These are phyloP conservation scores for Teunomyces atbi DNA, from an alignment of 805 yeast species.

Conservation along the genomic window DNA sequence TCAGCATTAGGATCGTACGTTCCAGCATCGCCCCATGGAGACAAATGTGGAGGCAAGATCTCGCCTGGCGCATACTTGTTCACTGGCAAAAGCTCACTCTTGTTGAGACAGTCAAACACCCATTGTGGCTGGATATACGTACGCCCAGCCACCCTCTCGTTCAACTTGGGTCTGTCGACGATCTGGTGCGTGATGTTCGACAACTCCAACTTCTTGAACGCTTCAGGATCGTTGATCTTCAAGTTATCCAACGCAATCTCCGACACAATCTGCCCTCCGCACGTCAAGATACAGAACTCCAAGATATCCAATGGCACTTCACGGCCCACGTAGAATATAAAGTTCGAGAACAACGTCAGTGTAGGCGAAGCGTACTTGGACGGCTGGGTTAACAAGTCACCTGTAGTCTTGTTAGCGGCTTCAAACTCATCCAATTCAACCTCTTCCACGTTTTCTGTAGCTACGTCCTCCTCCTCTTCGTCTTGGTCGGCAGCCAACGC, in stretches of 20 bases:
- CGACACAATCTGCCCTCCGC: slow-evolving; percentile 82
- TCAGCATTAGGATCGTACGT: slow-evolving; percentile 79
- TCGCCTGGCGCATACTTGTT: slow-evolving; percentile 91
- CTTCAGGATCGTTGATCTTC: slow-evolving; percentile 44
- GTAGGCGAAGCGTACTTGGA: slow-evolving; percentile 50
- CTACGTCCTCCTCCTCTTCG: slow-evolving; percentile 41
- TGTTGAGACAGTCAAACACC: slow-evolving; percentile 90
- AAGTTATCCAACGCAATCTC: slow-evolving; percentile 86
- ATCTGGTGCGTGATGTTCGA: slow-evolving; percentile 86
- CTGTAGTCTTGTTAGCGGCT: slow-evolving; percentile 56
- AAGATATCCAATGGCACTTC: slow-evolving; percentile 92
- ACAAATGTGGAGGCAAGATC: slow-evolving; percentile 90
- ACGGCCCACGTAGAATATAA: slow-evolving; percentile 86
- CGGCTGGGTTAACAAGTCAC: slow-evolving; percentile 75
- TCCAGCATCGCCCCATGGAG: slow-evolving; percentile 98
- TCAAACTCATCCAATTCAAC: slow-evolving; percentile 66
- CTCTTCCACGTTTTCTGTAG: slow-evolving; percentile 27
- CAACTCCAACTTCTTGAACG: slow-evolving; percentile 53
- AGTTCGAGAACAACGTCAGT: slow-evolving; percentile 66
- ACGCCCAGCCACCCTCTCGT: slow-evolving; percentile 80
- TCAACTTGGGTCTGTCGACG: slow-evolving; percentile 84
- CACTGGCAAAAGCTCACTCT: slow-evolving; percentile 70
- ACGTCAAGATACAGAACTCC: slow-evolving; percentile 81
- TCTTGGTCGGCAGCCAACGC: slow-evolving; percentile 48
- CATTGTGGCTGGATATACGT: slow-evolving; percentile 97